These are phyloP conservation scores for Komagataea norvegica DNA, from an alignment of 1,139 yeast genomes.

Conservation along the genomic window DNA sequence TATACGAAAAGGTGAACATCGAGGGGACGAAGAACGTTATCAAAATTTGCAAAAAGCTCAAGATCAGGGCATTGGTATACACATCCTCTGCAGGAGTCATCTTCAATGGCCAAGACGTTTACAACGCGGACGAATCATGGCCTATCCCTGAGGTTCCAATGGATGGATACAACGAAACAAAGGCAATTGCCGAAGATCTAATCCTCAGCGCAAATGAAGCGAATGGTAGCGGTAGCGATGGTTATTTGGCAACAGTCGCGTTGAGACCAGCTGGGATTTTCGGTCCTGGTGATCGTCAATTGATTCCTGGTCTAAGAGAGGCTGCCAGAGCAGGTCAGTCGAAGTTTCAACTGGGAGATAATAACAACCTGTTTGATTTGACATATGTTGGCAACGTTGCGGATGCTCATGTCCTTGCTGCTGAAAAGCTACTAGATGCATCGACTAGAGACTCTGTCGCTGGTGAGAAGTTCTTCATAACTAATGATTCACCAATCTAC, in stretches of 20 bases:
- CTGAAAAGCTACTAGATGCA: constrained; percentile 59
- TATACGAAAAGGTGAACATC: constrained; percentile 88
- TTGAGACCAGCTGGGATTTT: constrained; percentile 96
- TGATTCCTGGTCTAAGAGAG: constrained; percentile 85
- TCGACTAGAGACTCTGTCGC: constrained; percentile 43
- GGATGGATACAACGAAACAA: constrained; percentile 97
- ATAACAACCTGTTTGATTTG: constrained; percentile 91
- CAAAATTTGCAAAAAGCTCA: constrained; percentile 51
- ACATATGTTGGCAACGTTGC: constrained; percentile 99
- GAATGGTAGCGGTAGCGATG: too few relatives aligned
- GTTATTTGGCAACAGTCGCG: constrained; percentile 77
- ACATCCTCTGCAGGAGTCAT: constrained; percentile 98
- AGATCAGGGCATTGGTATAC: constrained; percentile 71
- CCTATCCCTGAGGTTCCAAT: constrained; percentile 88
- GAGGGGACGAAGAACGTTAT: constrained; percentile 79
- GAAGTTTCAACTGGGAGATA: constrained; percentile 90
- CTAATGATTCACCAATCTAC: constrained; percentile 92
- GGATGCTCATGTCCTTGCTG: constrained; percentile 91
- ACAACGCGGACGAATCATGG: constrained; percentile 90
- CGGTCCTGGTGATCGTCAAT: constrained; percentile 97
- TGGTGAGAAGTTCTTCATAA: constrained; percentile 85
- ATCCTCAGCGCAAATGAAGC: constrained; percentile 67
- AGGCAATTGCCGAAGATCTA: constrained; percentile 83
- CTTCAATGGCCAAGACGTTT: constrained; percentile 86
- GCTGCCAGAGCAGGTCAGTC: constrained; percentile 86